Base-by-base conservation (phyloP, 2,329 filamentous ascomycete species). In the Xylaria sp. region DNA sequence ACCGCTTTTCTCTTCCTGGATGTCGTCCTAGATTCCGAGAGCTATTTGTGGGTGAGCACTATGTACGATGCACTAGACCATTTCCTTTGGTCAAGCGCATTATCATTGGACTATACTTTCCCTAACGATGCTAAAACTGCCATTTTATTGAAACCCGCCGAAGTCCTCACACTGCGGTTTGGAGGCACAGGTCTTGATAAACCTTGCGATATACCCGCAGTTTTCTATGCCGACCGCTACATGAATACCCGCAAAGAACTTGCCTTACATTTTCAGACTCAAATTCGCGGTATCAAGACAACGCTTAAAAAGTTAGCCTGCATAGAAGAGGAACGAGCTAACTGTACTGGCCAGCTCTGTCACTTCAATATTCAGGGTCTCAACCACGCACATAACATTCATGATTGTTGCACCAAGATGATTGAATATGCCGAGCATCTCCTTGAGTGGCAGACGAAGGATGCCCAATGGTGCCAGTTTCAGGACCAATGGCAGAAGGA, bases 191-290 rank as follows among this genome's bases (percentile, higher is more conserved):
- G 79, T 1, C 74, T 80, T 4, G 69, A 73, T 7, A 78, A 78
- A 44, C 76, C 76, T 2, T 75, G 85, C 41, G 81, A 85, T 3
- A 79, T 87, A 33, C 84, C 84, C 5, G 72, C 75, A 41, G 73
- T 80, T 11, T 79, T 85, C 63, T 86, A 84, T 65, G 80, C 82
- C 1, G 84, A 86, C 70, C 80, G 78, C n/a, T 87, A 86, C 59
- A 71, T 84, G 53, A 73, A 76, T 48, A 72, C 68, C 10, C 78
- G 79, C 13, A 80, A 79, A 56, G 74, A 81, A 10, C 79, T 82
- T 54, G 80, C 83, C 13, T 63, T 78, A 8, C 75, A 77, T 7
- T 82, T 85, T 41, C 79, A 81, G 61, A 65, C 67, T 52, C 59
- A 76, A 66, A 67, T 73, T 15, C 66, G 67, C 27, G 48, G 65